Percentiles rank a stretch among this genome's conserved stretches.
These are phyloP conservation scores for Zhuliangozyma parablackwelliae DNA, from an alignment of 1,139 yeast species.

Conservation along the genomic window DNA sequence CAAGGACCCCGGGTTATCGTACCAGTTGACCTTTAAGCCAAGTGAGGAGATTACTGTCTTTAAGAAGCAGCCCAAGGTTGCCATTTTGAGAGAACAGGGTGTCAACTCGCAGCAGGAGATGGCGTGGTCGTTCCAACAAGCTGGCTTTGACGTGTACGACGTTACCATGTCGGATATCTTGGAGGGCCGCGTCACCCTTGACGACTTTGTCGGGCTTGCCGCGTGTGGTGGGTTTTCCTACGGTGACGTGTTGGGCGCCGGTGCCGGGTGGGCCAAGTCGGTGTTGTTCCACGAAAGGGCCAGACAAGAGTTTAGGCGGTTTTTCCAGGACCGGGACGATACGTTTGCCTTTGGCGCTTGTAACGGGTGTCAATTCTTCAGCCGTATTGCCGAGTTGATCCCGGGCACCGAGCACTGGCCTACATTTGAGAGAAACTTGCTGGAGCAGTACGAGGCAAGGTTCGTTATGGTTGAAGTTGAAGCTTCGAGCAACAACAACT, in stretches of 20 bases:
- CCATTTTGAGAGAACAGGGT: conserved; percentile 97
- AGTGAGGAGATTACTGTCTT: conserved; percentile 1
- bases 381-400: conserved; percentile 80
- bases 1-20: conserved; percentile 84
- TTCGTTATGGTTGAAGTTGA: conserved; percentile 84
- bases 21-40: conserved; percentile 62
- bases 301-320: conserved; percentile 68
- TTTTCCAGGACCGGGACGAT: conserved; percentile 81
- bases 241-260: conserved; percentile 99
- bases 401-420: conserved; percentile 99
- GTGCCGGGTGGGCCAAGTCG: conserved; percentile 99
- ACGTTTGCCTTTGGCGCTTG: conserved; percentile 99
- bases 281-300: conserved; percentile 83
- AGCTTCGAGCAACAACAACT: conserved; percentile 41
- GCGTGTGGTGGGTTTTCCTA: conserved; percentile 99
- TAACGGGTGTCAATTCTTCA: conserved; percentile 96
- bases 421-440: conserved; percentile 80
- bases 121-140: conserved; percentile 96
- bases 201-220: conserved; percentile 86
- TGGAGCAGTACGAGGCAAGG: conserved; percentile 97
- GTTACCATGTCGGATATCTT: conserved; percentile 96
- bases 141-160: conserved; percentile 90
- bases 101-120: conserved; percentile 97
- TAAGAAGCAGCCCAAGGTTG: conserved; percentile 68
- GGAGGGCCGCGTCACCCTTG: conserved; percentile 66